Percentiles rank a stretch among this genome's conserved stretches.
Evolutionary conservation across 116 monocot genomes (phyloP).

Genomic region (Posidonia oceanica): DNA sequence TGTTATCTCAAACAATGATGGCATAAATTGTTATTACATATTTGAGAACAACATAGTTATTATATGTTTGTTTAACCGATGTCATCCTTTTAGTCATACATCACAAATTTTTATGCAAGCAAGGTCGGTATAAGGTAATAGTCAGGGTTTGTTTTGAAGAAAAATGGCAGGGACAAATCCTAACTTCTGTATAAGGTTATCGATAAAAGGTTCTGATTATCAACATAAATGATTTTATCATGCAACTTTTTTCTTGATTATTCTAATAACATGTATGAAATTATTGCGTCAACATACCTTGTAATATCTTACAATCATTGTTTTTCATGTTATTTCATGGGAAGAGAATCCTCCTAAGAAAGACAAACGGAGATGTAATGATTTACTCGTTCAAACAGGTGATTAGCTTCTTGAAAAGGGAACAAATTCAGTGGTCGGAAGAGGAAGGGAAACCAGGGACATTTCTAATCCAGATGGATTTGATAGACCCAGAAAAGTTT

Average conservation of each 20-base stretch:
- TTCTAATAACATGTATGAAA: too few relatives aligned
- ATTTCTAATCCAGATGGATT: background rate
- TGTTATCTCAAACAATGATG: too few relatives aligned
- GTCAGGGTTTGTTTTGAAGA: too few relatives aligned
- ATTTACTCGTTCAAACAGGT: background rate
- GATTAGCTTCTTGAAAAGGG: background rate
- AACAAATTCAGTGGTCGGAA: background rate
- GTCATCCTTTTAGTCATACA: too few relatives aligned
- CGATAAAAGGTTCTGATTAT: background rate
- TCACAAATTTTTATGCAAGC: background rate
- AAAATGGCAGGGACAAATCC: background rate
- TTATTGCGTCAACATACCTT: background rate
- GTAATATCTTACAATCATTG: background rate
- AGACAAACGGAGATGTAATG: background rate
- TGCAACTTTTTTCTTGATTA: background rate
- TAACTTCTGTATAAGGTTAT: background rate
- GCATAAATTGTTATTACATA: too few relatives aligned
- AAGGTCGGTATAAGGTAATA: background rate
- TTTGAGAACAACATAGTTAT: too few relatives aligned
- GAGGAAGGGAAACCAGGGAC: background rate
- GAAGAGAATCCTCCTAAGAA: background rate
- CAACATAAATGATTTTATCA: background rate
- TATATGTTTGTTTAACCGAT: too few relatives aligned
- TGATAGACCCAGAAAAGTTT: too few relatives aligned
- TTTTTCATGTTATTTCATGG: background rate